Conservation (phyloP, 139 green algal species). For the Pleodorina starrii region DNA sequence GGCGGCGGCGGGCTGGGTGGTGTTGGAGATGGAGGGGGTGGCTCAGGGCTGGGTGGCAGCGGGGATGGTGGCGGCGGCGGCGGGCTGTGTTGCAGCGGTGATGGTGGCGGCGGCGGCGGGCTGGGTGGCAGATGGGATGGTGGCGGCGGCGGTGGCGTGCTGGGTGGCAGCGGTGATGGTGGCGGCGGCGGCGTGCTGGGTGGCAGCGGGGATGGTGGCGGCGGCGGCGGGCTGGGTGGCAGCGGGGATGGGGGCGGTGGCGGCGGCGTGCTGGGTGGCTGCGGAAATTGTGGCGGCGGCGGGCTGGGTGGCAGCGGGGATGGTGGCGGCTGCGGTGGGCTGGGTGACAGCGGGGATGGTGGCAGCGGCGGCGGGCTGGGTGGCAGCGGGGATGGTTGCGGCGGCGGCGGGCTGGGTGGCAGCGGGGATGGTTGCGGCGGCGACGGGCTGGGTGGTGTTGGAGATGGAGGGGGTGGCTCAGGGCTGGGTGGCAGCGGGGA, state of each 20-base stretch:
- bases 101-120: neutral
- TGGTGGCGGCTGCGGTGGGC: neutral
- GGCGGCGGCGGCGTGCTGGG: no score
- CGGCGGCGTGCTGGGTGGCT: neutral
- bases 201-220: neutral
- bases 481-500: neutral
- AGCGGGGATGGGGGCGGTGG: neutral
- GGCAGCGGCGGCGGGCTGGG: neutral
- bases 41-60: neutral
- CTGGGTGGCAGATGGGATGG: neutral
- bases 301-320: no score
- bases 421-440: neutral
- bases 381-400: neutral
- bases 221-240: neutral
- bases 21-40: neutral
- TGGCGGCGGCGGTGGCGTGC: neutral
- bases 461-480: neutral
- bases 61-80: neutral
- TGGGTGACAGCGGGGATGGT: neutral
- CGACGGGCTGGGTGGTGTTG: neutral
- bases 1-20: neutral
- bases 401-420: neutral
- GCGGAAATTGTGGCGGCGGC: neutral
- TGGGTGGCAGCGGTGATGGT: no score
- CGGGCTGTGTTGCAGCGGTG: neutral